Evolutionary conservation across 2,329 filamentous ascomycete species (phyloP).

Genomic region (Pleomassaria siparia): DNA sequence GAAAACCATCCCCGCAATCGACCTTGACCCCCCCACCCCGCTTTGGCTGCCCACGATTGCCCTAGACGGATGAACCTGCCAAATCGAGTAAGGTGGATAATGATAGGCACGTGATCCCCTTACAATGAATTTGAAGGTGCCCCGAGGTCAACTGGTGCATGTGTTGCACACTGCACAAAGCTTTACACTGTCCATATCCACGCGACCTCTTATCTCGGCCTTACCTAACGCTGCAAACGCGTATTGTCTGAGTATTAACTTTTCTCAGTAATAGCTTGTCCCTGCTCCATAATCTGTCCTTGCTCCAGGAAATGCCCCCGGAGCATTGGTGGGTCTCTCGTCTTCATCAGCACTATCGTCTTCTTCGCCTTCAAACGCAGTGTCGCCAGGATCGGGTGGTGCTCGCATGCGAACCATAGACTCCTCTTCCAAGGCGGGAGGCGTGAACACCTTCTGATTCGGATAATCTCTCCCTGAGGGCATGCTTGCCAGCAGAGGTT

Average conservation of each 20-base stretch:
- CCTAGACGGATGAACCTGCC: neutral
- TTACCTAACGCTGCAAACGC: neutral
- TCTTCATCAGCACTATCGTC: slow-evolving; percentile 42
- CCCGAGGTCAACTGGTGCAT: no score
- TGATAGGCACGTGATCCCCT: neutral
- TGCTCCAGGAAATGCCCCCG: slow-evolving; percentile 42
- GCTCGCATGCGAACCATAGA: slow-evolving; percentile 62
- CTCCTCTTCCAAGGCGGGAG: slow-evolving; percentile 65
- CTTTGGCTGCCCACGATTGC: no score
- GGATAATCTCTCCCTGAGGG: slow-evolving; percentile 89
- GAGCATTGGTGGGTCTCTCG: slow-evolving; percentile 21
- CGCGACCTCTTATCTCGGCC: neutral
- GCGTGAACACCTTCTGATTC: slow-evolving; percentile 66
- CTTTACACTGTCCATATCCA: neutral
- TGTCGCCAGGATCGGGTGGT: slow-evolving; percentile 54
- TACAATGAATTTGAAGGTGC: neutral
- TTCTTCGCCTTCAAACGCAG: slow-evolving; percentile 35
- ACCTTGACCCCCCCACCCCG: neutral
- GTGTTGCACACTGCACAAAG: neutral
- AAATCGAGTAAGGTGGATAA: neutral
- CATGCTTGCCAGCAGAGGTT: slow-evolving; percentile 73
- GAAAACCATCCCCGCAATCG: neutral
- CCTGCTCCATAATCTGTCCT: slow-evolving; percentile 33
- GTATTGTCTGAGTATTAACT: neutral
- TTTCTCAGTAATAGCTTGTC: slow-evolving; percentile 34